phyloP scores from a whole-genome alignment of 2,329 filamentous ascomycete species.

The Calonectria pseudoturangicola region DNA sequence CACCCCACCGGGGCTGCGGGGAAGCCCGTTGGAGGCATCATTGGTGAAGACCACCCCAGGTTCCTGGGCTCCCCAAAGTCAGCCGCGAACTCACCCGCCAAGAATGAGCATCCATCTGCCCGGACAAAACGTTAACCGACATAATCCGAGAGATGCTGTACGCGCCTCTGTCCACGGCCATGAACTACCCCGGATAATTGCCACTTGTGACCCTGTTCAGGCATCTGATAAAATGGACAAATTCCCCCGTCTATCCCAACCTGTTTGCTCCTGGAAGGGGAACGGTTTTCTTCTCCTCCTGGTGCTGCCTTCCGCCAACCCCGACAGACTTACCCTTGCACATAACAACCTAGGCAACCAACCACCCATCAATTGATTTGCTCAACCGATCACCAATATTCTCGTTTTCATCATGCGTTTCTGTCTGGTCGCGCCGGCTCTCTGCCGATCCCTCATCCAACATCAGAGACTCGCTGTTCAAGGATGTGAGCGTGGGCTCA shows the following conservation, averaged over 20 bases:
- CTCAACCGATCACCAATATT: background rate
- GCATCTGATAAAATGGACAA: constrained; percentile 28
- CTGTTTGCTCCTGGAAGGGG: background rate
- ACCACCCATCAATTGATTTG: background rate
- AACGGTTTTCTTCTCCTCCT: background rate
- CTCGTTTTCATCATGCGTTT: constrained; percentile 39
- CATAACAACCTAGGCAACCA: background rate
- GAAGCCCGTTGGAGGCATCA: constrained; percentile 26
- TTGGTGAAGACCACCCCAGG: constrained; percentile 3
- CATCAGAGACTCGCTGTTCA: constrained; percentile 32
- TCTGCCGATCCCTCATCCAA: constrained; percentile 35
- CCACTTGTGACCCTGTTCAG: background rate
- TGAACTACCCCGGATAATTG: constrained; percentile 34
- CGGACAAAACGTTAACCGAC: constrained; percentile 41
- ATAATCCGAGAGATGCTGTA: constrained; percentile 36
- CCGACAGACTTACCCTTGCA: background rate
- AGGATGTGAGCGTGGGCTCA: constrained; percentile 22
- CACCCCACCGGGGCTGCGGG: constrained; percentile 38
- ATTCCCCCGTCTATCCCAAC: background rate
- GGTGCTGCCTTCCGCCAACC: background rate
- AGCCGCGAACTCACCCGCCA: constrained; percentile 27
- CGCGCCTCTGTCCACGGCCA: constrained; percentile 26
- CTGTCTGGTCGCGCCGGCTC: constrained; percentile 34
- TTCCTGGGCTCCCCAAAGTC: background rate
- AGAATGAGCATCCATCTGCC: constrained; percentile 39